Evolutionary conservation across 2,329 filamentous ascomycete genomes (phyloP).

Genomic region (Calonectria hawksworthii): DNA sequence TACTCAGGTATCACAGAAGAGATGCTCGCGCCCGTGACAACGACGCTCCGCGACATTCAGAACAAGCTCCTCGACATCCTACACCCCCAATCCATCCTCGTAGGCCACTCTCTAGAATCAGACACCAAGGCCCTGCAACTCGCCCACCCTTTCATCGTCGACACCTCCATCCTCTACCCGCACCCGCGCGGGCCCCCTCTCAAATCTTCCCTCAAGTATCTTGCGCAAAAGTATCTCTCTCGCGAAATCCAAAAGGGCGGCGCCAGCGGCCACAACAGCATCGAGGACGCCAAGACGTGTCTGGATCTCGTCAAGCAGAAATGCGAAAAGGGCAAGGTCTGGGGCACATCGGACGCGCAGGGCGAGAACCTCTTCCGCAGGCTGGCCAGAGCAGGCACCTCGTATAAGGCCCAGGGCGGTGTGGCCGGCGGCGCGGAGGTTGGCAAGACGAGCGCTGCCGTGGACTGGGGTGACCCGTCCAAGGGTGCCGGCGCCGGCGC

Average conservation of each 20-base stretch:
- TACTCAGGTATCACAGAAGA: slow-evolving; percentile 93
- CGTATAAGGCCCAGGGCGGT: slow-evolving; percentile 73
- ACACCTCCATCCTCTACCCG: slow-evolving; percentile 91
- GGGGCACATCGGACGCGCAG: slow-evolving; percentile 84
- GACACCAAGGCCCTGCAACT: slow-evolving; percentile 88
- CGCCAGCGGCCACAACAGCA: slow-evolving; percentile 83
- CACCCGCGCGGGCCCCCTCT: slow-evolving; percentile 91
- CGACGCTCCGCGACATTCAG: slow-evolving; percentile 87
- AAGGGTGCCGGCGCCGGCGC: slow-evolving; percentile 70
- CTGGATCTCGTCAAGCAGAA: slow-evolving; percentile 96
- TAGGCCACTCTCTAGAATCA: slow-evolving; percentile 87
- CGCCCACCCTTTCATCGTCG: slow-evolving; percentile 92
- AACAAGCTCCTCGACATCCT: slow-evolving; percentile 79
- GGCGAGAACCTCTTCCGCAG: slow-evolving; percentile 93
- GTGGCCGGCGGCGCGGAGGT: slow-evolving; percentile 66
- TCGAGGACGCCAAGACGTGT: slow-evolving; percentile 92
- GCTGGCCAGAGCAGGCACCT: slow-evolving; percentile 74
- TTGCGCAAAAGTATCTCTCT: slow-evolving; percentile 86
- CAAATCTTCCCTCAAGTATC: slow-evolving; percentile 91
- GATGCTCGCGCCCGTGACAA: slow-evolving; percentile 87
- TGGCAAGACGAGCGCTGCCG: slow-evolving; percentile 78
- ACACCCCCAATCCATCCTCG: slow-evolving; percentile 78
- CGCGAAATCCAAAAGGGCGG: slow-evolving; percentile 91
- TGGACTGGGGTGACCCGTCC: slow-evolving; percentile 90
- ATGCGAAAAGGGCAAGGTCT: slow-evolving; percentile 90